A percentile compares a stretch with the other conserved stretches of the same genome.
These are phyloP conservation scores for Pseudonectria foliicola DNA, from an alignment of 2,329 filamentous ascomycete genomes.

Conservation along the genomic window DNA sequence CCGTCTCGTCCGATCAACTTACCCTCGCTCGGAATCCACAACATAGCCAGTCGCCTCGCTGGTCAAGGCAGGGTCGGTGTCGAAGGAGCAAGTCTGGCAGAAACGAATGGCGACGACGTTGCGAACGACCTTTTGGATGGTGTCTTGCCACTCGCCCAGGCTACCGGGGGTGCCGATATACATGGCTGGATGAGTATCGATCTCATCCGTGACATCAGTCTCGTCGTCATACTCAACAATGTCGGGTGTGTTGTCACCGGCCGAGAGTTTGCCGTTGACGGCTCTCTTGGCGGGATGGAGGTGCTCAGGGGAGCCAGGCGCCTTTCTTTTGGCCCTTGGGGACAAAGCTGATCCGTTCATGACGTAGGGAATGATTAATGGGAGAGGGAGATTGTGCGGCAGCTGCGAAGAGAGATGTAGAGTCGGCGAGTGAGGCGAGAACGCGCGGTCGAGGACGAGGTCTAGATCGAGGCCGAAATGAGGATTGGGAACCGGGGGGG, in stretches of 20 bases:
- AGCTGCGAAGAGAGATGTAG: conserved; percentile 7
- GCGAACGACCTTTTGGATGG: conserved; percentile 86
- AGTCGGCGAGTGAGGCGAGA: neutral
- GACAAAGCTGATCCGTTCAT: conserved; percentile 39
- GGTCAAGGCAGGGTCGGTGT: conserved; percentile 88
- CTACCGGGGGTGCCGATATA: conserved; percentile 32
- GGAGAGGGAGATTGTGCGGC: conserved; percentile 2
- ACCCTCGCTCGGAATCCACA: conserved; percentile 86
- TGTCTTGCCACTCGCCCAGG: conserved; percentile 78
- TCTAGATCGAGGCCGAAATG: no score
- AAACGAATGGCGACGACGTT: conserved; percentile 99
- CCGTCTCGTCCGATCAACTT: conserved; percentile 26
- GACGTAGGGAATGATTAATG: conserved; percentile 10
- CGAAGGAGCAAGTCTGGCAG: conserved; percentile 95
- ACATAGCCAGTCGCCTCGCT: conserved; percentile 98
- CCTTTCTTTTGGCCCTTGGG: conserved; percentile 46
- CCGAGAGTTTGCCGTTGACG: conserved; percentile 42
- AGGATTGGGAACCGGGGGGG: no score
- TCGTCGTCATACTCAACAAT: conserved; percentile 32
- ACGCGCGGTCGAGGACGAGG: no score
- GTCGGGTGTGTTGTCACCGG: conserved; percentile 44
- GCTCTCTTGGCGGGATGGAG: conserved; percentile 29
- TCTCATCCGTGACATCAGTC: conserved; percentile 35
- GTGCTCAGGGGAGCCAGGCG: conserved; percentile 34
- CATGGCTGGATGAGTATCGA: conserved; percentile 26